phyloP scores from a whole-genome alignment of 768 basidiomycete species.

The Boletus subparvulus region DNA sequence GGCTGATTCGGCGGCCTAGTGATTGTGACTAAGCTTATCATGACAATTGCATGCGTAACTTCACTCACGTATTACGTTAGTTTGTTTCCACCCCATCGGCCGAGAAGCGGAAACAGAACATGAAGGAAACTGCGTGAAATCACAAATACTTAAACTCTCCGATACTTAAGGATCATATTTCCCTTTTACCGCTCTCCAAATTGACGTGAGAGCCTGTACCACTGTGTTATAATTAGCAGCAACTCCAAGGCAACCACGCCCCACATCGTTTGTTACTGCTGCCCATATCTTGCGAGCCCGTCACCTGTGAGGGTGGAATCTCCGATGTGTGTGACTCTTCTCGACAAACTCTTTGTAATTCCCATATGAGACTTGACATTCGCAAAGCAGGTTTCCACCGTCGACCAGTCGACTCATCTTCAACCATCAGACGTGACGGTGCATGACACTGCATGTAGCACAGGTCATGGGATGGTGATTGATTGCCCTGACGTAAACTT shows the following conservation, averaged over 20 bases:
- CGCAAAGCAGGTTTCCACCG: constrained; percentile 70
- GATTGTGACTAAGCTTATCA: too few relatives aligned
- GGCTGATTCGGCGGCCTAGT: too few relatives aligned
- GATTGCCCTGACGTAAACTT: constrained; percentile 54
- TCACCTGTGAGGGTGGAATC: constrained; percentile 85
- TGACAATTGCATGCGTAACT: too few relatives aligned
- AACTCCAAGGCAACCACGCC: constrained; percentile 61
- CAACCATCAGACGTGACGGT: constrained; percentile 51
- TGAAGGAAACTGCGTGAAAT: too few relatives aligned
- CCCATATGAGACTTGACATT: constrained; percentile 46
- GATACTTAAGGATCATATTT: constrained; percentile 7
- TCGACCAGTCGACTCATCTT: constrained; percentile 65
- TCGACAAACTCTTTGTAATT: constrained; percentile 67
- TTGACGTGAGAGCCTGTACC: constrained; percentile 68
- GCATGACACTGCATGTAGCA: constrained; percentile 39
- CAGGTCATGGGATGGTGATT: constrained; percentile 77
- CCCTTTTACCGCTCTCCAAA: constrained; percentile 55
- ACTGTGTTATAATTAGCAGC: constrained; percentile 60
- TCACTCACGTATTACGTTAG: too few relatives aligned
- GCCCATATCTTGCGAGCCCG: constrained; percentile 60
- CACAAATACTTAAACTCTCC: too few relatives aligned
- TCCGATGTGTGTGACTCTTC: constrained; percentile 53
- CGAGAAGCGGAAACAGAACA: not conserved
- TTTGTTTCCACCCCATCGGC: too few relatives aligned
- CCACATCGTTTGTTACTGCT: constrained; percentile 55